phyloP scores from a whole-genome alignment of 176 grass and related monocot genomes.

The Juncus inflexus region DNA sequence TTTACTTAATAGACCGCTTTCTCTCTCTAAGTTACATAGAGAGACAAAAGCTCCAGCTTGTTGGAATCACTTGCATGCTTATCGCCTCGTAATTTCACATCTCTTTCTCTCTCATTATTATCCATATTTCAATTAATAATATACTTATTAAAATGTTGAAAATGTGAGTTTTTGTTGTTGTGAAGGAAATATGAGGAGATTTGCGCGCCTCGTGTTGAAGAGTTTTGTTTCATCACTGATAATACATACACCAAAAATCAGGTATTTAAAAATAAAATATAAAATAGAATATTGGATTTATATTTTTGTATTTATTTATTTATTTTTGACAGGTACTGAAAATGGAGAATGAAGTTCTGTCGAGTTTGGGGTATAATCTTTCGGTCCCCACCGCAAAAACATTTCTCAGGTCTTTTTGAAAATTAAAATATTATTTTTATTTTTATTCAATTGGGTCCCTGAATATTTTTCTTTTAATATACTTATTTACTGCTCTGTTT shows the following conservation, averaged over 20 bases:
- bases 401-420: constrained; percentile 66
- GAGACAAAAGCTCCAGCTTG: constrained; percentile 62
- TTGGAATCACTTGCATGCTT: constrained; percentile 90
- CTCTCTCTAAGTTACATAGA: constrained; percentile 71
- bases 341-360: constrained; percentile 69
- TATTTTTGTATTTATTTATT: constrained; percentile 3
- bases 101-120: not conserved
- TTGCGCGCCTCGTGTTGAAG: constrained; percentile 57
- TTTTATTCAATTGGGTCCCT: constrained; percentile 25
- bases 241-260: constrained; percentile 62
- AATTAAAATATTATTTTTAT: constrained; percentile 11
- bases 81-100: constrained; percentile 78
- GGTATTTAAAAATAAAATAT: constrained; percentile 32
- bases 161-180: not conserved
- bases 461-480: constrained; percentile 1
- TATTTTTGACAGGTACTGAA: constrained; percentile 56
- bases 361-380: constrained; percentile 55
- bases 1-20: constrained; percentile 70
- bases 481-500: constrained; percentile 9
- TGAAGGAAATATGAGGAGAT: constrained; percentile 96
- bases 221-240: constrained; percentile 83
- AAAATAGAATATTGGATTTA: too few relatives aligned
- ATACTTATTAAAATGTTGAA: not conserved
- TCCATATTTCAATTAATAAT: constrained; percentile 1
- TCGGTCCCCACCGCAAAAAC: constrained; percentile 73